Evolutionary conservation across 352 stramenopile species (phyloP).

Genomic region (Aphanomyces astaci): DNA sequence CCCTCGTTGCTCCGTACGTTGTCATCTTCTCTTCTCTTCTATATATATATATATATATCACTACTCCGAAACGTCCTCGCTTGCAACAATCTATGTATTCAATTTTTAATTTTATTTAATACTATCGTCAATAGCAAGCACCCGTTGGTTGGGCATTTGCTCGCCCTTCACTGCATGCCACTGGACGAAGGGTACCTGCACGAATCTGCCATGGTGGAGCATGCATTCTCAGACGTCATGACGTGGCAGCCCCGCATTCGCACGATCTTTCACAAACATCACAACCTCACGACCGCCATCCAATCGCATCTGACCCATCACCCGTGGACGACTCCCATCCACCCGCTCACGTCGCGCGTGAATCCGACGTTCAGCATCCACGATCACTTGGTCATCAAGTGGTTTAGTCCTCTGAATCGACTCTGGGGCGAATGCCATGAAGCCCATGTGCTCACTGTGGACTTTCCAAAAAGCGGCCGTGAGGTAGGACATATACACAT

Average conservation of each 20-base stretch:
- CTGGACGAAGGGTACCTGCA: not conserved
- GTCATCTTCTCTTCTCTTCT: no score
- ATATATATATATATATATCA: no score
- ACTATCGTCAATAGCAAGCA: not conserved
- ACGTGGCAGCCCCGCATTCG: constrained; percentile 4
- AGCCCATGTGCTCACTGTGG: constrained; percentile 48
- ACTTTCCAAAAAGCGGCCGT: constrained; percentile 38
- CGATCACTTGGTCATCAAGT: constrained; percentile 58
- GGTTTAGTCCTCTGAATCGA: constrained; percentile 79
- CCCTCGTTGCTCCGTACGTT: constrained; percentile 29
- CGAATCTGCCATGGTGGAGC: constrained; percentile 1
- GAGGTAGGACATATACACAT: no score
- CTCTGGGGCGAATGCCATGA: constrained; percentile 77
- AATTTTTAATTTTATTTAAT: no score
- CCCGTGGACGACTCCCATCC: not conserved
- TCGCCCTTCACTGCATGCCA: constrained; percentile 7
- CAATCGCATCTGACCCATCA: constrained; percentile 30
- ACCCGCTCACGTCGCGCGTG: constrained; percentile 50
- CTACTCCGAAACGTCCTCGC: no score
- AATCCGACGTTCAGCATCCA: constrained; percentile 73
- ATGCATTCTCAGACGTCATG: constrained; percentile 2
- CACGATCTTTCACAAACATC: not conserved
- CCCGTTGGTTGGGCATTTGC: not conserved
- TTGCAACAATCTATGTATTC: no score
- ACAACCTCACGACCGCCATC: not conserved